These are phyloP conservation scores for Byssothecium circinans DNA, from an alignment of 2,329 filamentous ascomycete genomes.

Conservation along the genomic window DNA sequence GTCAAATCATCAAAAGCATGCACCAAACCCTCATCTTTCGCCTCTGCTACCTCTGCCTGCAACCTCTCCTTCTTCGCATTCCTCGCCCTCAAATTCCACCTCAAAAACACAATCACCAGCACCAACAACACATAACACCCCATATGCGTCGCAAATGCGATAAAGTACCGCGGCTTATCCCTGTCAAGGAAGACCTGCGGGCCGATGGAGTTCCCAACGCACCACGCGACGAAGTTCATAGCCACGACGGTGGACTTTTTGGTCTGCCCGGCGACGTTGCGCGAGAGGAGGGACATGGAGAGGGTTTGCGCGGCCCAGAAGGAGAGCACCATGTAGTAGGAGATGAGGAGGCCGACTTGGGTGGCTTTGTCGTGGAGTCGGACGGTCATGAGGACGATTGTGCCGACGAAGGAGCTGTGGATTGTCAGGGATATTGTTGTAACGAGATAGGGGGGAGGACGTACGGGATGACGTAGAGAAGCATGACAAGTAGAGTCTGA, in stretches of 20 bases:
- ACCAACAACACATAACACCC: slow-evolving; percentile 68
- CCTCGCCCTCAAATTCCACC: slow-evolving; percentile 60
- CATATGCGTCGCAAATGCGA: slow-evolving; percentile 69
- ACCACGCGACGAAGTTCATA: slow-evolving; percentile 71
- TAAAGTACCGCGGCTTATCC: slow-evolving; percentile 67
- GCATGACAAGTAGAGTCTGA: slow-evolving; percentile 71
- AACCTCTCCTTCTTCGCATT: slow-evolving; percentile 61
- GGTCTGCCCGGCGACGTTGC: slow-evolving; percentile 72
- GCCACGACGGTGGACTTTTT: slow-evolving; percentile 71
- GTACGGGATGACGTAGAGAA: slow-evolving; percentile 66
- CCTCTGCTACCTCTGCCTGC: slow-evolving; percentile 46
- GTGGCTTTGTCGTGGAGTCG: slow-evolving; percentile 59
- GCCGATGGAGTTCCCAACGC: slow-evolving; percentile 67
- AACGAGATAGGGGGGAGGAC: slow-evolving; percentile 24
- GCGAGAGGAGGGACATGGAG: slow-evolving; percentile 66
- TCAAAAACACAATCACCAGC: slow-evolving; percentile 58
- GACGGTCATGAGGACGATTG: slow-evolving; percentile 70
- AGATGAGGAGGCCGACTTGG: slow-evolving; percentile 68
- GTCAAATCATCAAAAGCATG: slow-evolving; percentile 67
- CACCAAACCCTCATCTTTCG: slow-evolving; percentile 46
- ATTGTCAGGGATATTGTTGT: slow-evolving; percentile 4
- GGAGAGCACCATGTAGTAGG: slow-evolving; percentile 75
- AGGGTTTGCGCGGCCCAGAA: slow-evolving; percentile 77
- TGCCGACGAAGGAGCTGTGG: slow-evolving; percentile 66
- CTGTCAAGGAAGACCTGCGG: slow-evolving; percentile 45